Base-by-base conservation (phyloP, 2,329 filamentous ascomycete genomes). In the Pseudogymnoascus sp. region DNA sequence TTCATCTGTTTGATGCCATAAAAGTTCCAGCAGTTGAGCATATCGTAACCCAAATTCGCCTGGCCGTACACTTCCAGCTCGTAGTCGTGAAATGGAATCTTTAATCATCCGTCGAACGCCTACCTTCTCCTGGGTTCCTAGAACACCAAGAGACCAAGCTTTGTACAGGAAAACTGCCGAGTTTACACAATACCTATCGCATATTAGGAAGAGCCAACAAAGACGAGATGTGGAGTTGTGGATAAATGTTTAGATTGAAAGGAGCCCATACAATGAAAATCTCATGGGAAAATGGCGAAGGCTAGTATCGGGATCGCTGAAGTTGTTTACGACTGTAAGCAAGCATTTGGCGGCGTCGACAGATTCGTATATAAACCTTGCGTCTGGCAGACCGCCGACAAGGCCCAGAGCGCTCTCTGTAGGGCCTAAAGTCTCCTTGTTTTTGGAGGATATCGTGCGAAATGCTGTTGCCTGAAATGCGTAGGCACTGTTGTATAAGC, bases 401-500 rank as follows among this genome's bases (percentile, higher is more conserved):
- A 78, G 69, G 81, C 84, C 6, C 77, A 77, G 70, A 61, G 71
- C 68, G 45, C 68, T 71, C 25, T 71, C 68, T 8, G 61, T 61
- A 1, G 67, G 41, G 6, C 61, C 45, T 3, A 64, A 63, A 41
- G 65, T 62, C 14, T 63, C 65, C 23, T 67, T 67, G 36, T 68
- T 68, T 48, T 71, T 68, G 23, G 67, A 69, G 6, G 69, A 69
- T 14, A 73, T 61, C 63, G 74, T 82, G 70, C 80, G 82, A 69
- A 75, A 84, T 61, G 83, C 84, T 0, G 86, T 89, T 2, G 88
- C 88, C 71, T 91, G 88, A 68, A 90, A 90, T 1, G 88, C 88
- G 71, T 90, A 91, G 0, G 88, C 88, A 65, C 90, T 90, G 61
- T 88, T 89, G 72, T 91, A 91, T 0, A 91, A 79, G 6, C 88